A percentile compares a stretch with the other conserved stretches of the same genome.
These are phyloP conservation scores for Solanum neorickii DNA, from an alignment of 257 asterid genomes.

Conservation along the genomic window DNA sequence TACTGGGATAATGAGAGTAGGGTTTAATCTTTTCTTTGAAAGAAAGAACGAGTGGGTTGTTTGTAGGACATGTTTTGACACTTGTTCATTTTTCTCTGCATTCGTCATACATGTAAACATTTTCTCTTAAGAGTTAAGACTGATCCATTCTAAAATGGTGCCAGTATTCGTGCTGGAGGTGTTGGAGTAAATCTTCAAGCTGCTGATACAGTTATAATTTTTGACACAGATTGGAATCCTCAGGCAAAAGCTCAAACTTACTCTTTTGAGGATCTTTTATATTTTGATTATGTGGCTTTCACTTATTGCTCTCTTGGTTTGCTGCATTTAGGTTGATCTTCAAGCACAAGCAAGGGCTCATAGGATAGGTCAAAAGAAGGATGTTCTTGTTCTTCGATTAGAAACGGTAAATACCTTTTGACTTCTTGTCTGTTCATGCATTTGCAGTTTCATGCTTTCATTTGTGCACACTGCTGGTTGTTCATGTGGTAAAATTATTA, in stretches of 20 bases:
- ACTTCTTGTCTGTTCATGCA: not conserved
- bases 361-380: conserved; percentile 98
- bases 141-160: conserved; percentile 9
- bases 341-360: conserved; percentile 99
- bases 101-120: not conserved
- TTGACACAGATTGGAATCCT: conserved; percentile 99
- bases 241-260: conserved; percentile 42
- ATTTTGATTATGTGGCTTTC: not conserved
- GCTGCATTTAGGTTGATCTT: conserved; percentile 80
- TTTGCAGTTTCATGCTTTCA: not conserved
- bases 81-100: not conserved
- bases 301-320: not conserved
- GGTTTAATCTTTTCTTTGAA: not conserved
- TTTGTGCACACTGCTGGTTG: not conserved
- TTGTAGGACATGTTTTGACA: not conserved
- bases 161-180: conserved; percentile 99
- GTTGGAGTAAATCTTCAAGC: conserved; percentile 99
- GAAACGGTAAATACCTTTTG: conserved; percentile 59
- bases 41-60: not conserved
- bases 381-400: conserved; percentile 93
- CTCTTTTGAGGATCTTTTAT: conserved; percentile 2
- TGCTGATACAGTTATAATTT: conserved; percentile 97
- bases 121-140: not conserved
- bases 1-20: not conserved
- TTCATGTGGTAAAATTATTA: not conserved